Percentiles rank a stretch among this genome's conserved stretches.
Conservation (phyloP, 1,284 basidiomycete species). For the Trametes hirsuta region DNA sequence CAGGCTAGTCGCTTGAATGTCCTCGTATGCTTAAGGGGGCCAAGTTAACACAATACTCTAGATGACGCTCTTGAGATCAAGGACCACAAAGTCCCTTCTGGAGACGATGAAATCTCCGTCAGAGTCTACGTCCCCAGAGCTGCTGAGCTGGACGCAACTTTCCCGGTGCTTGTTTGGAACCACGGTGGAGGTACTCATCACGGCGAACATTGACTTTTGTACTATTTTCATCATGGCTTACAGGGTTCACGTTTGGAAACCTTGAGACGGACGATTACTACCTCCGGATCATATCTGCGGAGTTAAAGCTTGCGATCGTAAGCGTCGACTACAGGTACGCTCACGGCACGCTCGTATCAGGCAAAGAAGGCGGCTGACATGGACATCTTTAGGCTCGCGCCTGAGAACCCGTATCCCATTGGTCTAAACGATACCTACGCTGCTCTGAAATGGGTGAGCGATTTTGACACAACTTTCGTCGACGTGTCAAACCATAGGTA, state of each 20-base stretch:
- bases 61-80: conserved; percentile 14
- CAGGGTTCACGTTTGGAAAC: conserved; percentile 12
- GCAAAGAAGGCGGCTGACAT: not conserved
- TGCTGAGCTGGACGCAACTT: not conserved
- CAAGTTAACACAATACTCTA: not conserved
- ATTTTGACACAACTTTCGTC: not conserved
- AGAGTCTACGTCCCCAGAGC: conserved; percentile 10
- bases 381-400: conserved; percentile 36
- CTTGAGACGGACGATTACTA: conserved; percentile 16
- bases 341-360: too few species aligned
- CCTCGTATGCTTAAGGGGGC: too few species aligned
- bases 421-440: conserved; percentile 42
- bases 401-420: conserved; percentile 43
- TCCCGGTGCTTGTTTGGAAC: conserved; percentile 21
- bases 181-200: conserved; percentile 22
- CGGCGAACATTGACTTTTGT: not conserved
- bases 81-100: conserved; percentile 21
- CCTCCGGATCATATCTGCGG: conserved; percentile 1
- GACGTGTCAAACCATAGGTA: not conserved
- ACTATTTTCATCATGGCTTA: not conserved
- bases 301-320: conserved; percentile 1
- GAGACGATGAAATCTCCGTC: conserved; percentile 19
- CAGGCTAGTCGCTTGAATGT: not conserved
- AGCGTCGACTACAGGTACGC: conserved; percentile 10
- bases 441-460: conserved; percentile 36